Conservation (phyloP, 2,329 filamentous ascomycete species). For the Metarhizium rileyi region DNA sequence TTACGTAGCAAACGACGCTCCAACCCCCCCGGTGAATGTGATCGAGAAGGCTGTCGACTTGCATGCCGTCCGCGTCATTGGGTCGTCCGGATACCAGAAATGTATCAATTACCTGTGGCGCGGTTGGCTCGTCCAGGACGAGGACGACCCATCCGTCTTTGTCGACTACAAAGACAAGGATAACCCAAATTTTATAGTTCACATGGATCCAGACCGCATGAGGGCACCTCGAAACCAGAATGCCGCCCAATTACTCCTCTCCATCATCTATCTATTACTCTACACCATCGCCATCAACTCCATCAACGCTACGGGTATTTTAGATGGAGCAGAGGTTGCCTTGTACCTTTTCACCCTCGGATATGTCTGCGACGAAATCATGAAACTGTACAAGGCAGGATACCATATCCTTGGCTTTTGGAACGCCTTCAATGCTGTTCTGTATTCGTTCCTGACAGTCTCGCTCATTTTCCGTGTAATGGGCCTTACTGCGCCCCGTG, state of each 20-base stretch:
- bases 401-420: conserved; percentile 88
- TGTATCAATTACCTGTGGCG: conserved; percentile 89
- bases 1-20: conserved; percentile 59
- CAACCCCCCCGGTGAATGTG: conserved; percentile 72
- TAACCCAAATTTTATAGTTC: conserved; percentile 65
- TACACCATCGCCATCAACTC: conserved; percentile 93
- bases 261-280: conserved; percentile 69
- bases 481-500: conserved; percentile 54
- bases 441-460: conserved; percentile 70
- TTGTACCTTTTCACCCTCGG: conserved; percentile 88
- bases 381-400: conserved; percentile 92
- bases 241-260: conserved; percentile 74
- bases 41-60: conserved; percentile 91
- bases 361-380: conserved; percentile 77
- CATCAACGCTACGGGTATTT: conserved; percentile 72
- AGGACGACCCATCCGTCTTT: conserved; percentile 81
- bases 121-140: conserved; percentile 94
- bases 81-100: conserved; percentile 89
- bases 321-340: conserved; percentile 74
- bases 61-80: conserved; percentile 81
- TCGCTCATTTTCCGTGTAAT: conserved; percentile 74
- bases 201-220: conserved; percentile 93
- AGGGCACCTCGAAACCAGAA: conserved; percentile 90
- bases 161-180: conserved; percentile 78
- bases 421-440: conserved; percentile 84